Conservation (phyloP, 2,329 filamentous ascomycete species). For the Ophiostoma montium region DNA sequence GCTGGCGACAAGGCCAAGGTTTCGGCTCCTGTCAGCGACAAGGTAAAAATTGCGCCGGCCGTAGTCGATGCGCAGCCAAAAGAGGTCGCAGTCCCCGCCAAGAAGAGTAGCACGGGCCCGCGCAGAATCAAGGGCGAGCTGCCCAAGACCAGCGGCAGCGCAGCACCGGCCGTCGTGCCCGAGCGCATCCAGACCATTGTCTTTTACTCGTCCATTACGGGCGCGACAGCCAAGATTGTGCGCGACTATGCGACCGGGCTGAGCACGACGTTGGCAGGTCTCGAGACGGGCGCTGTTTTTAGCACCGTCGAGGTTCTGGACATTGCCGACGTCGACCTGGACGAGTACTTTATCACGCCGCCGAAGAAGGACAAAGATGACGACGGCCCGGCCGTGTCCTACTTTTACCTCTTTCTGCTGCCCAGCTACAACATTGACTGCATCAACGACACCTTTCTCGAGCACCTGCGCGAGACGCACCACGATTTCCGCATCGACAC, state of each 20-base stretch:
- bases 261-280: constrained; percentile 27
- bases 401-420: constrained; percentile 72
- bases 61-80: background rate
- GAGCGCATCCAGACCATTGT: constrained; percentile 53
- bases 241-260: constrained; percentile 46
- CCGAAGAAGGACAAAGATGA: constrained; percentile 35
- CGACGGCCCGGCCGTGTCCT: constrained; percentile 31
- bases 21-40: background rate
- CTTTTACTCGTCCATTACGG: constrained; percentile 84
- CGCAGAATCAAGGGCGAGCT: constrained; percentile 29
- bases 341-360: constrained; percentile 75
- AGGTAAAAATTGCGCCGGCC: background rate
- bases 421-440: constrained; percentile 95
- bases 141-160: constrained; percentile 15
- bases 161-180: constrained; percentile 15
- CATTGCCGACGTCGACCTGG: constrained; percentile 75
- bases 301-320: constrained; percentile 55
- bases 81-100: background rate
- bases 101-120: constrained; percentile 23
- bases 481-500: constrained; percentile 96
- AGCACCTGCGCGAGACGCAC: constrained; percentile 82
- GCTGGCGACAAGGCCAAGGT: background rate
- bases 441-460: constrained; percentile 73
- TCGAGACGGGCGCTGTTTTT: constrained; percentile 19
- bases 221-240: constrained; percentile 63